These are phyloP conservation scores for Chaetoscypha palmicola DNA, from an alignment of 2,329 filamentous ascomycete genomes.

Conservation along the genomic window DNA sequence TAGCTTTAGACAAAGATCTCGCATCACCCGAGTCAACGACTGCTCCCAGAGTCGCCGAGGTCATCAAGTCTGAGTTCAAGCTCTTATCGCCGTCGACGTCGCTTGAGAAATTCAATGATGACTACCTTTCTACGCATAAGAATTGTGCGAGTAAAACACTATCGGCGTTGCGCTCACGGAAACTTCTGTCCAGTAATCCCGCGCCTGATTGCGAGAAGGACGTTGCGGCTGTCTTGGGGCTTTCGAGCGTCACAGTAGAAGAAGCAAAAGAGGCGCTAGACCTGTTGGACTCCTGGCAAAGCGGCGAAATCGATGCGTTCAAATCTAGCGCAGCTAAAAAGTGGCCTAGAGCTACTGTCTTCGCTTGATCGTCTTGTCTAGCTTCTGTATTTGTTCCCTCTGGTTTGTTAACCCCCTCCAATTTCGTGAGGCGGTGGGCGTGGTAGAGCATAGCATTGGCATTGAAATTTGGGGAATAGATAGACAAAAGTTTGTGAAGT, in stretches of 20 bases:
- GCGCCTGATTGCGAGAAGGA: slow-evolving; percentile 53
- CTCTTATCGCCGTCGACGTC: slow-evolving; percentile 50
- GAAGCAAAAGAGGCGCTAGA: slow-evolving; percentile 50
- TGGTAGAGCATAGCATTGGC: slow-evolving; percentile 7
- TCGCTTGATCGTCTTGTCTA: slow-evolving; percentile 9
- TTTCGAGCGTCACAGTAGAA: slow-evolving; percentile 43
- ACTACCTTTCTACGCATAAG: slow-evolving; percentile 56
- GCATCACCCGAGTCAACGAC: slow-evolving; percentile 41
- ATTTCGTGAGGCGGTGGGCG: neutral
- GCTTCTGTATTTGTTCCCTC: slow-evolving; percentile 2
- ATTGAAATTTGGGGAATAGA: slow-evolving; percentile 13
- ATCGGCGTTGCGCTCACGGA: slow-evolving; percentile 53
- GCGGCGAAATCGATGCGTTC: slow-evolving; percentile 41
- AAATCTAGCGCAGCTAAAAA: slow-evolving; percentile 42
- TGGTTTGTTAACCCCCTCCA: neutral
- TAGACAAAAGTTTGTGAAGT: slow-evolving; percentile 25
- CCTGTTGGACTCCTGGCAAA: slow-evolving; percentile 44
- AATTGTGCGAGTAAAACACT: slow-evolving; percentile 56
- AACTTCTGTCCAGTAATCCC: slow-evolving; percentile 50
- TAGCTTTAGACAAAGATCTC: slow-evolving; percentile 48
- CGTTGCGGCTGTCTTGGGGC: slow-evolving; percentile 50
- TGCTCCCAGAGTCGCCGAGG: slow-evolving; percentile 56
- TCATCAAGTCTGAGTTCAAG: slow-evolving; percentile 63
- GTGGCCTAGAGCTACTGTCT: slow-evolving; percentile 32
- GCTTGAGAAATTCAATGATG: slow-evolving; percentile 57